phyloP scores from a whole-genome alignment of 2,329 filamentous ascomycete species.

The Pseudopyrenochaeta lycopersici region DNA sequence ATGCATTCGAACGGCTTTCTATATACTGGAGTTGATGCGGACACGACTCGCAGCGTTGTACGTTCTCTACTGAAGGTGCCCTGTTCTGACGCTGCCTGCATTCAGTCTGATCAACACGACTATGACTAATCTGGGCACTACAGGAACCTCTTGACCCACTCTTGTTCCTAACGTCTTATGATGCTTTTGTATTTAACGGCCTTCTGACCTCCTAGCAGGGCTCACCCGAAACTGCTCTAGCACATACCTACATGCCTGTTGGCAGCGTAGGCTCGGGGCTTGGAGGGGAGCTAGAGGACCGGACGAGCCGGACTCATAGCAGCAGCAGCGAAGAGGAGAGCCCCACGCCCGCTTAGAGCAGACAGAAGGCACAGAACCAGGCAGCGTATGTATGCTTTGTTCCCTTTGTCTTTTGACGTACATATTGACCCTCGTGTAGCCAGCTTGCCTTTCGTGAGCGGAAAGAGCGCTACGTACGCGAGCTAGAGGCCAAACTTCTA shows the following conservation, averaged over 20 bases:
- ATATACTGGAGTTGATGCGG: constrained; percentile 47
- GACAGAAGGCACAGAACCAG: constrained; percentile 75
- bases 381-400: constrained; percentile 69
- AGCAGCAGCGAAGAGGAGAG: constrained; percentile 59
- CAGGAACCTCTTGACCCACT: constrained; percentile 57
- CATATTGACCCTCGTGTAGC: constrained; percentile 58
- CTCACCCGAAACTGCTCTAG: constrained; percentile 40
- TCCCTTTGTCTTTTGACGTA: not conserved
- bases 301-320: constrained; percentile 45
- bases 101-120: constrained; percentile 2
- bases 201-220: constrained; percentile 40
- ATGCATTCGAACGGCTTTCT: constrained; percentile 52
- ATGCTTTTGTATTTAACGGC: constrained; percentile 41
- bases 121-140: constrained; percentile 30
- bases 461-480: constrained; percentile 93
- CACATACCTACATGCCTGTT: constrained; percentile 43
- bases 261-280: constrained; percentile 56
- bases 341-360: constrained; percentile 60
- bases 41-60: constrained; percentile 46
- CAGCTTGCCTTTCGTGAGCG: constrained; percentile 96
- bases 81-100: constrained; percentile 17
- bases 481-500: constrained; percentile 86
- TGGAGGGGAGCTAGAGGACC: constrained; percentile 50
- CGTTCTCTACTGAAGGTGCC: constrained; percentile 15
- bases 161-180: constrained; percentile 34